These are phyloP conservation scores for Ceratocystis eucalypticola DNA, from an alignment of 2,329 filamentous ascomycete species.

Conservation along the genomic window DNA sequence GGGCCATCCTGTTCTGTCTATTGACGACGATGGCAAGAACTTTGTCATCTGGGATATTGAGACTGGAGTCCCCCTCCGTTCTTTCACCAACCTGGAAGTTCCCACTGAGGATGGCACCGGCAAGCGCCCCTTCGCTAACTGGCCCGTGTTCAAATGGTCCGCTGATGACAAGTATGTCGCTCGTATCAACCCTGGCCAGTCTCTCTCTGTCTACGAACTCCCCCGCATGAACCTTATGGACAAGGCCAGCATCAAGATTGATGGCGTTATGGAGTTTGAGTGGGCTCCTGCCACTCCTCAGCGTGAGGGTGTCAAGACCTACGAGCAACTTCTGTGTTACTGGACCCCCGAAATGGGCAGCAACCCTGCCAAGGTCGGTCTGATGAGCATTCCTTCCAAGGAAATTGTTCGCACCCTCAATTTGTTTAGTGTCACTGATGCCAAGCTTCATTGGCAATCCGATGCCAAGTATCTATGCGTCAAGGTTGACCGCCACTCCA, in stretches of 20 bases:
- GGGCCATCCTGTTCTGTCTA: constrained; percentile 65
- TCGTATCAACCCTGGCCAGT: constrained; percentile 72
- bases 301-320: constrained; percentile 73
- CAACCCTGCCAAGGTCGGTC: constrained; percentile 90
- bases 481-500: constrained; percentile 97
- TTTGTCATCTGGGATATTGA: constrained; percentile 98
- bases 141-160: constrained; percentile 99
- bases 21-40: constrained; percentile 97
- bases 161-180: constrained; percentile 95
- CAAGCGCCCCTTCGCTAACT: constrained; percentile 67
- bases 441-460: constrained; percentile 97
- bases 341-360: constrained; percentile 98
- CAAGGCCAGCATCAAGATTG: constrained; percentile 88
- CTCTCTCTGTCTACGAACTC: constrained; percentile 82
- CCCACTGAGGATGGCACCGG: constrained; percentile 43
- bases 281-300: constrained; percentile 79
- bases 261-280: constrained; percentile 94
- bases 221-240: constrained; percentile 81
- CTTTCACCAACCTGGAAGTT: constrained; percentile 80
- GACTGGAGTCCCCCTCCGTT: constrained; percentile 76
- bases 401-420: constrained; percentile 89
- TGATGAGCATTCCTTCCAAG: constrained; percentile 94
- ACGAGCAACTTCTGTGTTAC: constrained; percentile 95
- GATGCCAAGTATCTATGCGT: constrained; percentile 89
- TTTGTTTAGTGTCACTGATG: constrained; percentile 94